These are phyloP conservation scores for Auxenochlorella protothecoides DNA, from an alignment of 139 green algal species.

Conservation along the genomic window DNA sequence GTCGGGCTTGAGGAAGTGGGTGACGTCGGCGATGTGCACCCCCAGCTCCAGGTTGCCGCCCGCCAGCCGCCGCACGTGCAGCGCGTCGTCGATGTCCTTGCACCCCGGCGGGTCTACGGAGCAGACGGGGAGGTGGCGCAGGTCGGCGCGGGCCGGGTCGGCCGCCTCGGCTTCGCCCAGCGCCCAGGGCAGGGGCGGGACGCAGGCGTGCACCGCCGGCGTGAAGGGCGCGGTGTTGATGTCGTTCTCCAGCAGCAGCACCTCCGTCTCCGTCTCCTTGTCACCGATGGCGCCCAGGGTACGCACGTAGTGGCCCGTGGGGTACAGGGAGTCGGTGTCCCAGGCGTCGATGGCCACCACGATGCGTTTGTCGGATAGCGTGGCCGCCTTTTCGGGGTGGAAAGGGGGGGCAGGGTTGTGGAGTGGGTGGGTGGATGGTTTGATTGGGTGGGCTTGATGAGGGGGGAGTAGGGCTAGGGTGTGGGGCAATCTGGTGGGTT, in stretches of 20 bases:
- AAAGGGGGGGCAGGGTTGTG: background rate
- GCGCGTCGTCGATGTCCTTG: constrained; percentile 86
- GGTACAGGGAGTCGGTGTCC: constrained; percentile 55
- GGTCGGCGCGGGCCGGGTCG: constrained; percentile 42
- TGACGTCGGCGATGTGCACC: constrained; percentile 93
- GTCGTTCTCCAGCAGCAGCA: constrained; percentile 80
- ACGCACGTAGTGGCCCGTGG: constrained; percentile 68
- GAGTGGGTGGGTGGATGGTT: background rate
- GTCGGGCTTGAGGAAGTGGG: constrained; percentile 64
- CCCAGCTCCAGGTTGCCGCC: constrained; percentile 43
- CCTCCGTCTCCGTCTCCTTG: constrained; percentile 72
- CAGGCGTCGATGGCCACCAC: constrained; percentile 76
- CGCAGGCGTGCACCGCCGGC: constrained; percentile 82
- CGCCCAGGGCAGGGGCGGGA: constrained; percentile 84
- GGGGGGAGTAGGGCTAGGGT: no score
- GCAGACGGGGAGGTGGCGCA: constrained; percentile 58
- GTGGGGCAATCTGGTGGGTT: no score
- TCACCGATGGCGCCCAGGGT: constrained; percentile 73
- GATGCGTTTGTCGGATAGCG: constrained; percentile 73
- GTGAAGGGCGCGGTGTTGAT: constrained; percentile 80
- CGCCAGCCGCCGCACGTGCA: constrained; percentile 53
- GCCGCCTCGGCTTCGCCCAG: constrained; percentile 41
- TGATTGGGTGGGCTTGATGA: background rate
- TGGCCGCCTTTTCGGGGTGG: constrained; percentile 31
- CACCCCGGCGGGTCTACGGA: constrained; percentile 79